phyloP scores from a whole-genome alignment of 345 rosid genomes.

The Eucalyptus curtisii region DNA sequence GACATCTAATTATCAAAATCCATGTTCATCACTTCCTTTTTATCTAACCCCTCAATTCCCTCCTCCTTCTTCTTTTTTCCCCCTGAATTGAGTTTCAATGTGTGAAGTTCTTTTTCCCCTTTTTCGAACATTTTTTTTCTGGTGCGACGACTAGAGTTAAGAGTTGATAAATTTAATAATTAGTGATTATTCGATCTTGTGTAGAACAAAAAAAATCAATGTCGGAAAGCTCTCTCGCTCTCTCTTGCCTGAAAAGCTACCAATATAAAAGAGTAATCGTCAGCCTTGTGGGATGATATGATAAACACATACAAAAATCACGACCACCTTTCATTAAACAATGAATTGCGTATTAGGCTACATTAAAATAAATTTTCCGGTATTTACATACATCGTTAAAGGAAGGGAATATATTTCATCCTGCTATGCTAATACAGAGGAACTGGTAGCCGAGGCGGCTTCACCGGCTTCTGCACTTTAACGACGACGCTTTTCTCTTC shows the following conservation, averaged over 20 bases:
- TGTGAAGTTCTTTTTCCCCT: not conserved
- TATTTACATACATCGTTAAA: not conserved
- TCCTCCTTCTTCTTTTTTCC: rapidly evolving
- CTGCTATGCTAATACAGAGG: slow-evolving; percentile 41
- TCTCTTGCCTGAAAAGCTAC: not conserved
- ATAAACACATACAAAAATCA: not conserved
- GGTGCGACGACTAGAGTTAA: not conserved
- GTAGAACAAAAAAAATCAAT: not conserved
- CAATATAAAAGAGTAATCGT: not conserved
- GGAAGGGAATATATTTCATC: not conserved
- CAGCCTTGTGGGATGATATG: not conserved
- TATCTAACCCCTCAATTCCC: not conserved
- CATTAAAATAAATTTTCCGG: not conserved
- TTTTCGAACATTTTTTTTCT: not conserved
- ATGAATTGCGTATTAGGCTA: not conserved
- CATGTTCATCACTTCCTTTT: not conserved
- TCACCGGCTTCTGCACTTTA: slow-evolving; percentile 31
- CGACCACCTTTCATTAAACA: not conserved
- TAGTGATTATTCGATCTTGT: not conserved
- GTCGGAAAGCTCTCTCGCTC: not conserved
- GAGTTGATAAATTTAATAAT: not conserved
- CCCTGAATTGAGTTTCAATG: not conserved
- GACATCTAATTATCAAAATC: not conserved
- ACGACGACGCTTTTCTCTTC: slow-evolving; percentile 21
- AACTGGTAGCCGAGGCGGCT: slow-evolving; percentile 47